A percentile compares a stretch with the other conserved stretches of the same genome.
phyloP scores from a whole-genome alignment of 1,284 basidiomycete species.

The Hypsizygus ulmarius region DNA sequence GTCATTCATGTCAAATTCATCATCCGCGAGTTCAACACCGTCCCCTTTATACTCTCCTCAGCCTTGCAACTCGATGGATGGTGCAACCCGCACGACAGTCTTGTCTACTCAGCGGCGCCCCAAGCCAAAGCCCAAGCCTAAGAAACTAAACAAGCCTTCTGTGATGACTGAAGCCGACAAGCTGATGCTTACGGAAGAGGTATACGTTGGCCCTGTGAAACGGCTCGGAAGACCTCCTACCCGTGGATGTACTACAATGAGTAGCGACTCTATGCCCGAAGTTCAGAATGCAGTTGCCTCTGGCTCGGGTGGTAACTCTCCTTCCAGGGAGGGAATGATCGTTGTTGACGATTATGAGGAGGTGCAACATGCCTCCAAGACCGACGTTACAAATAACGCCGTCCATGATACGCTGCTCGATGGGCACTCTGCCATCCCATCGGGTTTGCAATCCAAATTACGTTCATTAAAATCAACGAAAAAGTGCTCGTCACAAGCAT shows the following conservation, averaged over 20 bases:
- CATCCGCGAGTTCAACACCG: slow-evolving; percentile 7
- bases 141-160: slow-evolving; percentile 27
- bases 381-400: background rate
- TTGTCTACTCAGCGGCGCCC: slow-evolving; percentile 32
- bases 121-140: slow-evolving; percentile 30
- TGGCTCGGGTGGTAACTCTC: slow-evolving; percentile 14
- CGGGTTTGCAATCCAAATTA: background rate
- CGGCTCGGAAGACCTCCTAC: slow-evolving; percentile 38
- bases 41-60: slow-evolving; percentile 10
- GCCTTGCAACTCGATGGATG: slow-evolving; percentile 8
- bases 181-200: slow-evolving; percentile 34
- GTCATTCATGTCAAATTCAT: slow-evolving; percentile 3
- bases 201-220: slow-evolving; percentile 39
- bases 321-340: background rate
- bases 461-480: slow-evolving; percentile 4
- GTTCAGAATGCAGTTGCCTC: slow-evolving; percentile 17
- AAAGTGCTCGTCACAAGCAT: slow-evolving; percentile 14
- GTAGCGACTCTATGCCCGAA: background rate
- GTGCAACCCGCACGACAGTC: slow-evolving; percentile 23
- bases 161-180: slow-evolving; percentile 37
- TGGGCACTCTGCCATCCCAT: background rate
- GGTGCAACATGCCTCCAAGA: background rate
- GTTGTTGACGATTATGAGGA: background rate
- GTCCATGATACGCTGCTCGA: background rate
- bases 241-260: slow-evolving; percentile 8